Conservation (phyloP, 495 filamentous ascomycete genomes). For the Podospora tetraspora region DNA sequence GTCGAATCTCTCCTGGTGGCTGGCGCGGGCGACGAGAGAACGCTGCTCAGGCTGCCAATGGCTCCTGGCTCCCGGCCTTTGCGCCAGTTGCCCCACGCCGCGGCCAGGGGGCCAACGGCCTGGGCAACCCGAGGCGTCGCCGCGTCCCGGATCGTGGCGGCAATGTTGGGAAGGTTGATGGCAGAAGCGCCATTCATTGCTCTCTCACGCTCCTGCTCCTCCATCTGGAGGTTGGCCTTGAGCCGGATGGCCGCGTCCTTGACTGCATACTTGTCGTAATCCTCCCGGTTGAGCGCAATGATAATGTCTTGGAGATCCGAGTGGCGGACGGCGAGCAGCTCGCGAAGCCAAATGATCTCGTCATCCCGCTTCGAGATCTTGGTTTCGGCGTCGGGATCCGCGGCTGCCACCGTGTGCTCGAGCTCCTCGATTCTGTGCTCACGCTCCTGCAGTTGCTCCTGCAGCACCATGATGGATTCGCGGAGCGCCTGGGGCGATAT, state of each 20-base stretch:
- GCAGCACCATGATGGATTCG: constrained; percentile 91
- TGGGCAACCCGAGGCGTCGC: constrained; percentile 74
- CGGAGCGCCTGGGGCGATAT: constrained; percentile 89
- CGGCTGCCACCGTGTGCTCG: constrained; percentile 59
- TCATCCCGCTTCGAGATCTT: constrained; percentile 85
- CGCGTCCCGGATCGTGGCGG: constrained; percentile 50
- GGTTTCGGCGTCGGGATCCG: constrained; percentile 66
- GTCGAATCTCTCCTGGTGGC: constrained; percentile 46
- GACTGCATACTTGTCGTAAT: constrained; percentile 68
- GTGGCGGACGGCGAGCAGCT: constrained; percentile 82
- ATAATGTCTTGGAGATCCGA: constrained; percentile 93
- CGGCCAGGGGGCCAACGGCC: constrained; percentile 69
- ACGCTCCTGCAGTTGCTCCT: constrained; percentile 92
- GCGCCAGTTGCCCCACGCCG: constrained; percentile 66
- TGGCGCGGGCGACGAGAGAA: constrained; percentile 37
- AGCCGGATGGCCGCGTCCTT: constrained; percentile 88
- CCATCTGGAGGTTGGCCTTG: constrained; percentile 94
- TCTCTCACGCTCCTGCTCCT: constrained; percentile 82
- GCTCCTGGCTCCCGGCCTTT: constrained; percentile 67
- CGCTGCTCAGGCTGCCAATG: constrained; percentile 35
- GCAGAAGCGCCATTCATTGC: constrained; percentile 54
- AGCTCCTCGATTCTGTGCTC: constrained; percentile 84
- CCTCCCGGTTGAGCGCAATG: constrained; percentile 63
- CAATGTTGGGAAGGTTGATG: constrained; percentile 49
- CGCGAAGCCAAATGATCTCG: constrained; percentile 93